Base-by-base conservation (phyloP, 2,329 filamentous ascomycete species). In the Rhexocercosporidium sp. region DNA sequence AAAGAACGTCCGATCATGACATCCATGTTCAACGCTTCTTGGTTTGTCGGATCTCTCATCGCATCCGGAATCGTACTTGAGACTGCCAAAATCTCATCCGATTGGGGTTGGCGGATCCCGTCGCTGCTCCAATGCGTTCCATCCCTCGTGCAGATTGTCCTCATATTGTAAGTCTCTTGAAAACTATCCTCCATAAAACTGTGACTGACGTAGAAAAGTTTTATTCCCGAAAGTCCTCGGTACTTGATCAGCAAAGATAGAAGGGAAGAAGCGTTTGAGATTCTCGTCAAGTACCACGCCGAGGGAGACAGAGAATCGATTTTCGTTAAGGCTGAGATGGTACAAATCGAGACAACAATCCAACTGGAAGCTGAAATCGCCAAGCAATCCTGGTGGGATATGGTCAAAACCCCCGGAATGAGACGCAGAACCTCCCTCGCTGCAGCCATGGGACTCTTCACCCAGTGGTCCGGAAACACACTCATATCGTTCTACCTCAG, bases 311-410 rank as follows among this genome's bases (percentile, higher is more conserved):
- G 74, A 9, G 76, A 81, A 34, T 86, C 84, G 0, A 77, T 82
- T 14, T 82, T 89, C 14, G 85, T 89, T 27, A 81, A 83, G 61
- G 85, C 85, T 5, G 88, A 91, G 72, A 85, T 89, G 73, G 82
- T 82, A 0, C 86, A 90, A 75, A 90, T 90, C 70, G 79, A 84
- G 59, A 81, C 83, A 4, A 86, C 87, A 0, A 84, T 89, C 72
- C 81, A 82, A 34, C 72, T 86, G 0, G 86, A 89, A 73, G 77
- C 84, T 63, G 84, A 89, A 68, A 77, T 82, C 54, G 83, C 85
- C 1, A 84, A 83, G 66, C 78, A 80, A 66, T 83, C 82, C 6
- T 89, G 86, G 86, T 68, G 77, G 66, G 84, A 86, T 69, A 78
- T 88, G 75, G 69, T 88, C 27, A 78, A 77, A 56, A 85, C 84